Base-by-base conservation (phyloP, 2,329 filamentous ascomycete genomes). In the Hirsutella rhossiliensis region DNA sequence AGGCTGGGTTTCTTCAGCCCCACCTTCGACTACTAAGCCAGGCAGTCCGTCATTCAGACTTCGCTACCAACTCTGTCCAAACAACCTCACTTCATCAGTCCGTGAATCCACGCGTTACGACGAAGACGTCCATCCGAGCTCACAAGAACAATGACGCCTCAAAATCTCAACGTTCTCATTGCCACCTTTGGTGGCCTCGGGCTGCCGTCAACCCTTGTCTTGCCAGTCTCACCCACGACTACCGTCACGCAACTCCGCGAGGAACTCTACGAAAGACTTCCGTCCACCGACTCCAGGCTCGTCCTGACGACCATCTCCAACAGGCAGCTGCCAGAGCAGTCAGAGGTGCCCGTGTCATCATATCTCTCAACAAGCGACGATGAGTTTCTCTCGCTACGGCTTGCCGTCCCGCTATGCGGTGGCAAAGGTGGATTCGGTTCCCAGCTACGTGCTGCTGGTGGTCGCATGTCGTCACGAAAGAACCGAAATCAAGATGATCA, bases 361-460 rank as follows among this genome's bases (percentile, higher is more conserved):
- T 73, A 88, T 18, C 72, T 92, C 32, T 67, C 73, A 4, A 58
- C 62, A 30, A 53, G 56, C 5, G 50, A 75, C 43, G 78, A 84
- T 68, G 78, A 79, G 30, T 82, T 97, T 52, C 72, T 98, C 15
- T 82, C 88, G 0, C 75, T 98, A 4, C 86, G 88, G 43, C 78
- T 98, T 28, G 82, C 80, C 7, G 71, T 82, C 2, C 84, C 84
- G 6, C 68, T 96, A 34, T 85, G 83, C 54, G 92, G 94, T 68
- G 94, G 94, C 60, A 98, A 98, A 61, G 92, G 92, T 63, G 92
- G 92, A 57, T 98, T 98, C 61, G 92, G 92, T 43, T 97, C 90
- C 2, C 94, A 98, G 63, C 80, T 98, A 32, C 87, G 94, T 58
- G 92, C 94, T 0, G 92, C 92, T 3, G 92, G 94, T 59, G 92